Evolutionary conservation across 768 basidiomycete genomes (phyloP).

Genomic region (Cubamyces lactineus): DNA sequence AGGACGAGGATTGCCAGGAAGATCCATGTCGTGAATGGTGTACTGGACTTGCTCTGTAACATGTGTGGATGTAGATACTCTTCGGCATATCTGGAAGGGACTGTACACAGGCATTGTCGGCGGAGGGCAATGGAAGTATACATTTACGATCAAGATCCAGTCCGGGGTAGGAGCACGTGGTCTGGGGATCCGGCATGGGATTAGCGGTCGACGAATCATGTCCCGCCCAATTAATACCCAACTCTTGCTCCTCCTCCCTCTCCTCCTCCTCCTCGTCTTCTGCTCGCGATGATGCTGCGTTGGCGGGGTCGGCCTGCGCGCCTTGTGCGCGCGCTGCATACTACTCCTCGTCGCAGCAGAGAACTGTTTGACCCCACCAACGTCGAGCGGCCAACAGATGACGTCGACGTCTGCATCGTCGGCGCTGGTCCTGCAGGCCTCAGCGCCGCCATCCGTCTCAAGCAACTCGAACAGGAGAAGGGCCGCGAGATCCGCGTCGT

Average conservation of each 20-base stretch:
- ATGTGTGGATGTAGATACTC: too few species aligned
- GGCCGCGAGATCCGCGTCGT: constrained; percentile 88
- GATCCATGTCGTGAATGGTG: too few species aligned
- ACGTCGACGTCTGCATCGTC: constrained; percentile 97
- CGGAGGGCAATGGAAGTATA: too few species aligned
- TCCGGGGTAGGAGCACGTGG: too few species aligned
- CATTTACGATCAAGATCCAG: too few species aligned
- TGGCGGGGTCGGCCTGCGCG: neutral
- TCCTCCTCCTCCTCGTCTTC: neutral
- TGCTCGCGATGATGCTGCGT: neutral
- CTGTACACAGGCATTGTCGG: too few species aligned
- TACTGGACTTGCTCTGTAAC: too few species aligned
- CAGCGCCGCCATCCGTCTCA: constrained; percentile 92
- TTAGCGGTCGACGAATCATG: too few species aligned
- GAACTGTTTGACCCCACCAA: constrained; percentile 54
- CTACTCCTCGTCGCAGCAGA: constrained; percentile 33
- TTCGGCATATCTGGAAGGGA: too few species aligned
- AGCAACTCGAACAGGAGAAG: constrained; percentile 84
- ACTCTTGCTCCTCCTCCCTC: neutral
- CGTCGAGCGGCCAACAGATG: constrained; percentile 86
- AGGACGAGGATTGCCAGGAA: too few species aligned
- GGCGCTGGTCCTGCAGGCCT: constrained; percentile 96
- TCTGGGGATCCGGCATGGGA: too few species aligned
- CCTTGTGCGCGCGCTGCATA: constrained; percentile 30
- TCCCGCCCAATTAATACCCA: too few species aligned